These are phyloP conservation scores for Ascoidea rubescens DNA, from an alignment of 805 yeast species.

Conservation along the genomic window DNA sequence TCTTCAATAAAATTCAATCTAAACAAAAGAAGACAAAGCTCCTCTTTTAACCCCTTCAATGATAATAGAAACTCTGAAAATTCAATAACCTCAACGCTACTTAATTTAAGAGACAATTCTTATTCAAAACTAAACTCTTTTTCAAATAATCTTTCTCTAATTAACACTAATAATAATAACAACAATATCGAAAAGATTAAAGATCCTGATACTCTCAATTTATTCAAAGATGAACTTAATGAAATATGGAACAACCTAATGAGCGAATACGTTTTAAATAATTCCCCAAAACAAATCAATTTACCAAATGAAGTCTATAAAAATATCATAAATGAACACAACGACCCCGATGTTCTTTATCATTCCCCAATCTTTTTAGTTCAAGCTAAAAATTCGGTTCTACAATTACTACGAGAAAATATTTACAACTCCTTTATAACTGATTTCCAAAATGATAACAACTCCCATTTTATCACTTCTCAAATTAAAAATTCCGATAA, in stretches of 20 bases:
- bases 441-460: slow-evolving; percentile 8
- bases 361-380: slow-evolving; percentile 18
- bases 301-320: slow-evolving; percentile 25
- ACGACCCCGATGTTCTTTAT: slow-evolving; percentile 15
- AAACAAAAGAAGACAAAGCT: neutral
- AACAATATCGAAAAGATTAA: slow-evolving; percentile 7
- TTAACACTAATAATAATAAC: slow-evolving; percentile 1
- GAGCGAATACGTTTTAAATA: slow-evolving; percentile 22
- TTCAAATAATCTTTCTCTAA: no score
- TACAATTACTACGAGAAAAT: slow-evolving; percentile 19
- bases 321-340: slow-evolving; percentile 16
- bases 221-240: slow-evolving; percentile 12
- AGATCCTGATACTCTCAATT: slow-evolving; percentile 7
- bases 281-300: slow-evolving; percentile 34
- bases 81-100: neutral
- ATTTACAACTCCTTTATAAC: slow-evolving; percentile 17
- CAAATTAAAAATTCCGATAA: slow-evolving; percentile 10
- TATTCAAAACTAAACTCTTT: slow-evolving; percentile 8
- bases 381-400: slow-evolving; percentile 17
- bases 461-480: slow-evolving; percentile 8
- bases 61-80: neutral
- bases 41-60: neutral
- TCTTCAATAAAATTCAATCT: neutral
- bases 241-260: slow-evolving; percentile 27
- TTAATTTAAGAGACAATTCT: slow-evolving; percentile 7